Evolutionary conservation across 169 alveolate species (phyloP).

Genomic region (Plasmodium gallinaceum): DNA sequence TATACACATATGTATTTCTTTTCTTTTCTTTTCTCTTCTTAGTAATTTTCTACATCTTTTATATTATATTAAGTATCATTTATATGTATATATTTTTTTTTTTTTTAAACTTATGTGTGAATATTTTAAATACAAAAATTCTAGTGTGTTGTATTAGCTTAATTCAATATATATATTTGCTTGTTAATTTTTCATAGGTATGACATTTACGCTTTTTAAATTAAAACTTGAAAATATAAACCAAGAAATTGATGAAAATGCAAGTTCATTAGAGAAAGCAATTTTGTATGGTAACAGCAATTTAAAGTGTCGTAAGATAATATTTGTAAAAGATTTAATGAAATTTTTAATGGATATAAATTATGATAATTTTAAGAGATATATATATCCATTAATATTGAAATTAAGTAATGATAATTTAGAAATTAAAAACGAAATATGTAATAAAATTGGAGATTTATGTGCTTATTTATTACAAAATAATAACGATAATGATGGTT

Average conservation of each 20-base stretch:
- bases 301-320: constrained; percentile 59
- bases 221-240: constrained; percentile 36
- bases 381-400: constrained; percentile 50
- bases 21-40: too few relatives aligned
- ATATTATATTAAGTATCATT: neutral
- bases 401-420: constrained; percentile 42
- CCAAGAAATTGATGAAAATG: constrained; percentile 57
- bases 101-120: neutral
- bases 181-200: constrained; percentile 9
- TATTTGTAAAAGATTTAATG: constrained; percentile 56
- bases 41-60: too few relatives aligned
- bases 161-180: neutral
- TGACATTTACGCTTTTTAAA: constrained; percentile 25
- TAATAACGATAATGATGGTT: constrained; percentile 28
- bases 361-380: constrained; percentile 36
- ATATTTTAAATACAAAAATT: neutral
- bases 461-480: constrained; percentile 71
- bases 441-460: constrained; percentile 59
- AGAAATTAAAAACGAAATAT: constrained; percentile 65
- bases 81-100: neutral
- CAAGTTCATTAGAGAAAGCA: constrained; percentile 42
- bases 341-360: constrained; percentile 28
- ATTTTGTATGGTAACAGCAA: constrained; percentile 48
- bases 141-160: neutral
- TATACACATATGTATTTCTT: too few relatives aligned